Percentiles rank a stretch among this genome's conserved stretches.
Evolutionary conservation across 495 filamentous ascomycete species (phyloP).

Genomic region (Penicillium goetzii): DNA sequence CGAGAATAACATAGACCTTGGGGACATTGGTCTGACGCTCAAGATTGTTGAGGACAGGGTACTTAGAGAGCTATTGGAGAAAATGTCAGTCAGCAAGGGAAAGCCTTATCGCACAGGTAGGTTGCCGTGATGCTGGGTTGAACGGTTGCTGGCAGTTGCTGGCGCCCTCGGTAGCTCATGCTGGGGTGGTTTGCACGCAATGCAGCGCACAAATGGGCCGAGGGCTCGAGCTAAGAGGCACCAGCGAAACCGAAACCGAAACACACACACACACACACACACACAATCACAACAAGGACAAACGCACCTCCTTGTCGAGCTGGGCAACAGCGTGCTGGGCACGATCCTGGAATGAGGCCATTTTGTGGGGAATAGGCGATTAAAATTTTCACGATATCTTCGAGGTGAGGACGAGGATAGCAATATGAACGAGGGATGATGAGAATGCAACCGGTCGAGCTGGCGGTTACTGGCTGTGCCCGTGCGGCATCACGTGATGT

Average conservation of each 20-base stretch:
- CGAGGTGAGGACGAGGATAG: slow-evolving; percentile 13
- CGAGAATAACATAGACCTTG: slow-evolving; percentile 94
- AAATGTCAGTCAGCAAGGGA: slow-evolving; percentile 27
- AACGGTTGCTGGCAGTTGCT: background rate
- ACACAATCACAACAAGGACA: slow-evolving; percentile 30
- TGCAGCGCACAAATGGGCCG: slow-evolving; percentile 22
- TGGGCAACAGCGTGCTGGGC: slow-evolving; percentile 84
- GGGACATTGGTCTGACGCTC: slow-evolving; percentile 94
- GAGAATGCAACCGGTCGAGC: slow-evolving; percentile 36
- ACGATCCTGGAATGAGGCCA: slow-evolving; percentile 85
- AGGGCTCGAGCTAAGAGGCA: slow-evolving; percentile 29
- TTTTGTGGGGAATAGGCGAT: slow-evolving; percentile 33
- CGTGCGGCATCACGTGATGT: slow-evolving; percentile 34
- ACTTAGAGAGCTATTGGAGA: slow-evolving; percentile 82
- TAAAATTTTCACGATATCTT: slow-evolving; percentile 17
- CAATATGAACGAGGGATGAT: slow-evolving; percentile 31
- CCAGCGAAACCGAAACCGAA: slow-evolving; percentile 27
- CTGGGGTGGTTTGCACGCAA: slow-evolving; percentile 19
- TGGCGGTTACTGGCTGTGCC: slow-evolving; percentile 30
- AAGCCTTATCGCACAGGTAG: slow-evolving; percentile 7
- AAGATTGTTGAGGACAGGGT: slow-evolving; percentile 91
- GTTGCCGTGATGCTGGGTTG: background rate
- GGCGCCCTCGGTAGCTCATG: slow-evolving; percentile 10
- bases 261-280: slow-evolving; percentile 18
- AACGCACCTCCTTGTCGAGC: slow-evolving; percentile 95